Base-by-base conservation (phyloP, 768 basidiomycete species). In the Lactarius sanguifluus region DNA sequence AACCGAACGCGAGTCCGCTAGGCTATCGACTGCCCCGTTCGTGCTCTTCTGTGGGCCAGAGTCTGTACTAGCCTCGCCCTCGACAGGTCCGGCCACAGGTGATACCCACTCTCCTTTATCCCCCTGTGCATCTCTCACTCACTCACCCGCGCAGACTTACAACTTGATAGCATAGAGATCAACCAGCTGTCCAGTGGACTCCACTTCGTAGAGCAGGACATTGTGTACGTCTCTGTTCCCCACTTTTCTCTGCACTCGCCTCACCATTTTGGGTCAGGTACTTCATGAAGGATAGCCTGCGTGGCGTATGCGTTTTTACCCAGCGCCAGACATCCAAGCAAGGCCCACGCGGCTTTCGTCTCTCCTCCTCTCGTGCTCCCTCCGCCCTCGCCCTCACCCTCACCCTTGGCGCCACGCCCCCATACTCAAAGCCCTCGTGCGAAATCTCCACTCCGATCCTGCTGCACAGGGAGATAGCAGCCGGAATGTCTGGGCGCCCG, bases 301-400 rank as follows among this genome's bases (percentile, higher is more conserved):
- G 84, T 4, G 92, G 90, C 15, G 86, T 94, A 45, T 89, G 87
- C 71, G 78, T 93, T 25, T 94, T 92, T 73, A 82, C 85, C 32
- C 80, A 90, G 3, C 83, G 89, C n/a, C 81, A 81, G 69, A 90
- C 91, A 0, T 74, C 83, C 10, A 89, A 90, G 70, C 77, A 83
- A 28, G 90, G 90, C 2, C 90, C 91, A 66, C 85, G 92, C 57
- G 92, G 92, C 15, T 90, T 89, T 73, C 86, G 88, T 30, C 85
- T 94, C 30, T 88, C 88, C 79, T 93, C 1, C 81, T 92, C 23
- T 86, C 85, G 5, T 84, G 82, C 64, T 88, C 88, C 9, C 71
- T 77, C 2, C 80, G 88, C 61, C 83, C 91, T 18, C 81, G 89
- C 25, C 89, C 92, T 13, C 80, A 88, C 61, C 83, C 91, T 18